A percentile compares a stretch with the other conserved stretches of the same genome.
Conservation (phyloP, 2,329 filamentous ascomycete genomes). For the Monosporascus ibericus region DNA sequence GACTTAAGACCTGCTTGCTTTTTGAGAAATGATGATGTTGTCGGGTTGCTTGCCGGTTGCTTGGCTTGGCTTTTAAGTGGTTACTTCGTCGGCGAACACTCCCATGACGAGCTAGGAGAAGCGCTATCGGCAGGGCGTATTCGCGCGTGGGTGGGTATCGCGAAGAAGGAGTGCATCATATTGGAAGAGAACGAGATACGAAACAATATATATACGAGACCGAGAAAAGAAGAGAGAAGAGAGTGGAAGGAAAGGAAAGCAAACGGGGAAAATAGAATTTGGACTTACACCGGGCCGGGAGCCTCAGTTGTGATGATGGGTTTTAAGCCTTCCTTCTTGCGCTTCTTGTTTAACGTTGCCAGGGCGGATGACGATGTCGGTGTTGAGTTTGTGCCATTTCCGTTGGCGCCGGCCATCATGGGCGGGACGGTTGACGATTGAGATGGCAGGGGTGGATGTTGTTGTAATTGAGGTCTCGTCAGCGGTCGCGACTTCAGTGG, state of each 20-base stretch:
- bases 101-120: neutral
- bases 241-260: constrained; percentile 1
- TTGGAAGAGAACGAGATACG: no score
- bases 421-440: constrained; percentile 8
- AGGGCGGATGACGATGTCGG: constrained; percentile 6
- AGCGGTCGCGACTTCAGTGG: neutral
- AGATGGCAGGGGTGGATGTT: neutral
- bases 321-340: constrained; percentile 68
- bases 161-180: neutral
- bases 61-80: neutral
- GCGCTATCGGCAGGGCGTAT: constrained; percentile 6
- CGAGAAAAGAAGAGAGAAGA: constrained; percentile 1
- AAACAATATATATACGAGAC: neutral
- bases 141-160: constrained; percentile 5
- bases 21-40: neutral
- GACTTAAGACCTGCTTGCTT: neutral
- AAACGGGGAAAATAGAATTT: constrained; percentile 24
- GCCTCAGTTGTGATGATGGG: constrained; percentile 69
- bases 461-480: neutral
- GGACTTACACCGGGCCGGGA: constrained; percentile 32
- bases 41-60: constrained; percentile 1
- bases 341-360: constrained; percentile 52
- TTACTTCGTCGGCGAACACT: neutral
- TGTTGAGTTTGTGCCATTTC: constrained; percentile 17
- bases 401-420: constrained; percentile 28